Conservation (phyloP, 768 basidiomycete species). For the Lactarius hatsudake region DNA sequence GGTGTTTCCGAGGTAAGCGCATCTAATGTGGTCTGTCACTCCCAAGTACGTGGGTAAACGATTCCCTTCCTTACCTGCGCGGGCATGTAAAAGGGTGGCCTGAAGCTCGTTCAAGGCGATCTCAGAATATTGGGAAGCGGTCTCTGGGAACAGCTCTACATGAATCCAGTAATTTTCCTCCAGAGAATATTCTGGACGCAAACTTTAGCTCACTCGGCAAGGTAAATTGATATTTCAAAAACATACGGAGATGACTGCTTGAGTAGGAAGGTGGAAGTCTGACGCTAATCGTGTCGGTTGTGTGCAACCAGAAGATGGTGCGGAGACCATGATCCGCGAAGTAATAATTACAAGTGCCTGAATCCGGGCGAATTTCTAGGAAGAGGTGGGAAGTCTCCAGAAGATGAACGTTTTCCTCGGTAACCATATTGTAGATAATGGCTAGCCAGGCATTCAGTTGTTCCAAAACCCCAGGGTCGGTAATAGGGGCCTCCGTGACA, state of each 20-base stretch:
- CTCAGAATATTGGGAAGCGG: not conserved
- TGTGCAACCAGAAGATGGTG: conserved; percentile 12
- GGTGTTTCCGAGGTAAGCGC: conserved; percentile 1
- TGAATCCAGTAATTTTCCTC: not conserved
- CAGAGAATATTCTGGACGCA: not conserved
- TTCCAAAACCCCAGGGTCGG: not conserved
- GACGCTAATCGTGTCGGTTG: not conserved
- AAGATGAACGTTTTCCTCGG: not conserved
- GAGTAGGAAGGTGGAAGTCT: conserved; percentile 9
- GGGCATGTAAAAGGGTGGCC: not conserved
- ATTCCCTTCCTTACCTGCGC: not conserved
- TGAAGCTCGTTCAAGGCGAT: not conserved
- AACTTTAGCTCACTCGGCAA: not conserved
- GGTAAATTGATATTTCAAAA: not conserved
- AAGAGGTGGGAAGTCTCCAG: conserved; percentile 8
- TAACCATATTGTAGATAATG: not conserved
- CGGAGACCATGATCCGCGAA: conserved; percentile 16
- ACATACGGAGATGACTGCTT: conserved; percentile 5
- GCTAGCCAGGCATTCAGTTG: not conserved
- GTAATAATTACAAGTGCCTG: conserved; percentile 5
- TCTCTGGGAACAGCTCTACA: not conserved
- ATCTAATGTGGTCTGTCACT: not conserved
- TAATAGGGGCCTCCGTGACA: conserved; percentile 12
- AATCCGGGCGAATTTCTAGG: conserved; percentile 10
- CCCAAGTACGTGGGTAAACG: not conserved